Evolutionary conservation across 108 stramenopile species (phyloP), one percentile per base, ranked within the genome.

Genomic region (Skeletonema menzelii): DNA sequence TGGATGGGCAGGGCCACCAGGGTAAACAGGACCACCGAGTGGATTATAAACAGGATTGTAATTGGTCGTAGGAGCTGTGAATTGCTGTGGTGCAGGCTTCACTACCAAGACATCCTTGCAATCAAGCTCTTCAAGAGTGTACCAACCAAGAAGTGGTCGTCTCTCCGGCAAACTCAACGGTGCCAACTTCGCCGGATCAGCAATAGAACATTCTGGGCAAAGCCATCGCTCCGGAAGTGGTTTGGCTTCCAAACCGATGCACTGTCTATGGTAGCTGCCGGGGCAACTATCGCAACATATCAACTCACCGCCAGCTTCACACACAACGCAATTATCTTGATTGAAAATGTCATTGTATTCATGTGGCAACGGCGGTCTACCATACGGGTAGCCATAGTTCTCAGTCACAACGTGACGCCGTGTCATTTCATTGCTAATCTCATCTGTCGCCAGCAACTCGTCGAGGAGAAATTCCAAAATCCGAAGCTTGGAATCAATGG

Each of bases 231-330:
- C 87, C 8, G 90, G 88, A 59, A 89, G 73, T 24, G 55, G 53
- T 27, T 60, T 59, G 14, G 19, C n/a, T 8, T 58, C 35, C 79
- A 94, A 75, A 14, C 75, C 80, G 15, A 90, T 32, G 47, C 93
- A 95, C 19, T 47, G 56, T 40, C 75, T 59, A 69, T 95, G 93
- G 72, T 85, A 92, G 59, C 89, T 90, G 7, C 72, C 70, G 3
- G 79, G 68, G 66, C 93, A 95, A 24, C 90, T 89, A 72, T 95
- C 93, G 69, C 93, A 95, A 31, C 93, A 92, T 13, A 95, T 63
- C 61, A 95, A 76, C 37, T 95, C 89, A 8, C 93, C 93, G 67
- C 91, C 91, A 26, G 79, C 8, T 8, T 87, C 76, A 65, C 93
- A 95, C 27, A 95, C 80, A 1, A 44, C 60, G 56, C 94, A 92